phyloP scores from a whole-genome alignment of 2,329 filamentous ascomycete species.

The Aspergillus nomiae region DNA sequence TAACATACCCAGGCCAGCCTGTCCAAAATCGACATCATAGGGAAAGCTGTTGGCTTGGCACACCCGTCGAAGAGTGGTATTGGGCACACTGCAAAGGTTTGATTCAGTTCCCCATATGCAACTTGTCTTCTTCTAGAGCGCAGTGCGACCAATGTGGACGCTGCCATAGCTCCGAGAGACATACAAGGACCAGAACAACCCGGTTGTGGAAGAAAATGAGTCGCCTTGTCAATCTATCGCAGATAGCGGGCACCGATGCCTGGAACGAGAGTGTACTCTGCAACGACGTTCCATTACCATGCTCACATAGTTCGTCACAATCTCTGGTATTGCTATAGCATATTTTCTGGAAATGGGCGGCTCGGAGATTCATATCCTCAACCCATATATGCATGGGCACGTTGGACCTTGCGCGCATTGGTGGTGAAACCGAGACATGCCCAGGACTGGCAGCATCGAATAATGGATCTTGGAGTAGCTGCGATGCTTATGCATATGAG shows the following conservation, averaged over 20 bases:
- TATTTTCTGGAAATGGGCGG: background rate
- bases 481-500: background rate
- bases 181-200: background rate
- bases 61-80: background rate
- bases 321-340: background rate
- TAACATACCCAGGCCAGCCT: background rate
- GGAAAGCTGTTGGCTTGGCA: background rate
- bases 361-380: background rate
- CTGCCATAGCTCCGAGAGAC: background rate
- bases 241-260: background rate
- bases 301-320: background rate
- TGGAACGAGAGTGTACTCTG: background rate
- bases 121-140: background rate
- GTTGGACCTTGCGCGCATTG: background rate
- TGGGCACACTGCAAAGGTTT: too few relatives aligned
- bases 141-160: background rate
- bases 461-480: background rate
- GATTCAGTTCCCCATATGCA: background rate
- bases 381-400: too few relatives aligned
- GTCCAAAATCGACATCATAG: background rate
- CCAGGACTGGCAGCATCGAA: background rate
- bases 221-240: background rate
- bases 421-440: background rate
- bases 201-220: too few relatives aligned
- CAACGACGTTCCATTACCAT: background rate